A percentile compares a stretch with the other conserved stretches of the same genome.
phyloP scores from a whole-genome alignment of 148 eudicot species.

The Diospyros lotus region DNA sequence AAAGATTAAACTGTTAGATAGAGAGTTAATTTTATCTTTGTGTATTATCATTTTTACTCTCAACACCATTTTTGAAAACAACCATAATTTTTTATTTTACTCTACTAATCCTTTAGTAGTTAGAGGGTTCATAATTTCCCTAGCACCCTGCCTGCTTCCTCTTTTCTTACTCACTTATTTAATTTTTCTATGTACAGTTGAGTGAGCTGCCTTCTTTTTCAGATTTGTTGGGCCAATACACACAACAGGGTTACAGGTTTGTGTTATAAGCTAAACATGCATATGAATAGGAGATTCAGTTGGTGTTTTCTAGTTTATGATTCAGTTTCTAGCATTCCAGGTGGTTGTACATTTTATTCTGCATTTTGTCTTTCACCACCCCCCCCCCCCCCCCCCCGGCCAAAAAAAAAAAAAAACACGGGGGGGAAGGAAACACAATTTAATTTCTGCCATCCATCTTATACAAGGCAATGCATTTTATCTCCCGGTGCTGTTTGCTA shows the following conservation, averaged over 20 bases:
- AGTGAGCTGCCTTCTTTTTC: constrained; percentile 65
- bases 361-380: neutral
- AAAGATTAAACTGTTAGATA: too few relatives aligned
- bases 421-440: too few relatives aligned
- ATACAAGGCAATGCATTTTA: constrained; percentile 2
- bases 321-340: neutral
- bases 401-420: too few relatives aligned
- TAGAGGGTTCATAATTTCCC: neutral
- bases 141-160: neutral
- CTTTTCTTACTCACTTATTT: constrained; percentile 1
- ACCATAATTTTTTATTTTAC: too few relatives aligned
- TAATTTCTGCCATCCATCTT: neutral
- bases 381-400: too few relatives aligned
- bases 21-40: too few relatives aligned
- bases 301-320: neutral
- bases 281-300: neutral
- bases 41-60: too few relatives aligned
- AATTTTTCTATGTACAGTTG: constrained; percentile 43
- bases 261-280: constrained; percentile 6
- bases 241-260: constrained; percentile 82
- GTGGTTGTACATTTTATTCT: neutral
- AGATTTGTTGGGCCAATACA: constrained; percentile 58
- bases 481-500: neutral
- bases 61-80: too few relatives aligned
- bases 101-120: too few relatives aligned